Percentiles rank a stretch among this genome's conserved stretches.
phyloP scores from a whole-genome alignment of 352 stramenopile species.

The Phytophthora constricta region DNA sequence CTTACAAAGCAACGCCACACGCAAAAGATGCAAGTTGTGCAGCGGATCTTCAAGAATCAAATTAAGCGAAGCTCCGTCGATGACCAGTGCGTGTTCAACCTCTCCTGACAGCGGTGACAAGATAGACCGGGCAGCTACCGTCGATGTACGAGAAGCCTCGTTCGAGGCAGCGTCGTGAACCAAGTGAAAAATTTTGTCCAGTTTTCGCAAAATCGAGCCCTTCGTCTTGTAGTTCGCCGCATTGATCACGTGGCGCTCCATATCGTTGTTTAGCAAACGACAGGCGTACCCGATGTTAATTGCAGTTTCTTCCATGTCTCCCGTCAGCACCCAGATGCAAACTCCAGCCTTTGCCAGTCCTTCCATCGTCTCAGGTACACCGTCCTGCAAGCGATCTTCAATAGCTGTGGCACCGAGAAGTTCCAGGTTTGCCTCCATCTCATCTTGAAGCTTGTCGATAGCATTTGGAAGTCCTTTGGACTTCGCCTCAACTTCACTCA shows the following conservation, averaged over 20 bases:
- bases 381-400: conserved; percentile 86
- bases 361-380: conserved; percentile 85
- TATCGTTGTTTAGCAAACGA: conserved; percentile 92
- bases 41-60: conserved; percentile 75
- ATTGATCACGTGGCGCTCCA: conserved; percentile 92
- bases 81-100: conserved; percentile 90
- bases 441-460: conserved; percentile 75
- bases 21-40: conserved; percentile 84
- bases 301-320: conserved; percentile 91
- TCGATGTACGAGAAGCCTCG: conserved; percentile 22
- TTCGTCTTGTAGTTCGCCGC: conserved; percentile 68
- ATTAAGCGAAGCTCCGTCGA: conserved; percentile 94
- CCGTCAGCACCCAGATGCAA: conserved; percentile 88
- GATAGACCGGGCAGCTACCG: conserved; percentile 34
- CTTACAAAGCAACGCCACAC: conserved; percentile 90
- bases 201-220: conserved; percentile 64
- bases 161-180: conserved; percentile 49
- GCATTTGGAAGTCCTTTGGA: conserved; percentile 60
- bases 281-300: conserved; percentile 92
- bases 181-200: conserved; percentile 83
- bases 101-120: conserved; percentile 35
- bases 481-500: conserved; percentile 79
- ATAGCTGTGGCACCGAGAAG: conserved; percentile 87
- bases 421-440: conserved; percentile 81
- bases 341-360: conserved; percentile 77